Base-by-base conservation (phyloP, 495 filamentous ascomycete genomes). In the Penicillium manginii region DNA sequence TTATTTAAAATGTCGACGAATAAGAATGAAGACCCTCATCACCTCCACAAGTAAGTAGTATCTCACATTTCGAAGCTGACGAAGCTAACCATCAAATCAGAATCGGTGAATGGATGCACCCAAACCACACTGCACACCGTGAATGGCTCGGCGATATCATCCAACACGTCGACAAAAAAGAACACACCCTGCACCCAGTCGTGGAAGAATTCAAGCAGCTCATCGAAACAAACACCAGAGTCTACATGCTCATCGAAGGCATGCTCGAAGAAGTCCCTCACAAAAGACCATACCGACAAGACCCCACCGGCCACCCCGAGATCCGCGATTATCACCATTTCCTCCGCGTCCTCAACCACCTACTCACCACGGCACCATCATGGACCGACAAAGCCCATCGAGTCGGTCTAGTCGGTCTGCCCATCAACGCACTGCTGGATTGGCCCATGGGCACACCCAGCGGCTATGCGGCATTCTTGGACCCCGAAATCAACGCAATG, bases 401-500 rank as follows among this genome's bases (percentile, higher is more conserved):
- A 0, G 81, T 85, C 0, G 86, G 85, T 7, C 78, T 90, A 62
- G 84, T 90, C 22, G 88, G 88, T 0, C 73, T 88, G 1, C 88
- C 88, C 3, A 83, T 91, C 68, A 82, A 81, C 49, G 87, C 86
- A 4, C 78, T 91, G 21, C 81, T 91, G 14, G 86, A 90, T 65
- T 91, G 88, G 77, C 85, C 86, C 4, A 90, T 90, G 86, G 86
- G 83, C 11, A 91, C 88, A 0, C 78, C 82, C 0, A 84, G 79
- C 50, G 88, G 88, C 0, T 84, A 84, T 55, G 85, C 86, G 0
- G 83, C 83, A 1, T 92, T 90, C 66, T 67, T 89, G 0, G 81
- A 87, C 52, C 81, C 82, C 0, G 83, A 88, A 4, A 85, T 93
- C 51, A 92, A 91, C 57, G 71, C 62, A 15, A 82, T 84, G 73